Base-by-base conservation (phyloP, 257 asterid genomes). In the Capsicum rhomboideum region DNA sequence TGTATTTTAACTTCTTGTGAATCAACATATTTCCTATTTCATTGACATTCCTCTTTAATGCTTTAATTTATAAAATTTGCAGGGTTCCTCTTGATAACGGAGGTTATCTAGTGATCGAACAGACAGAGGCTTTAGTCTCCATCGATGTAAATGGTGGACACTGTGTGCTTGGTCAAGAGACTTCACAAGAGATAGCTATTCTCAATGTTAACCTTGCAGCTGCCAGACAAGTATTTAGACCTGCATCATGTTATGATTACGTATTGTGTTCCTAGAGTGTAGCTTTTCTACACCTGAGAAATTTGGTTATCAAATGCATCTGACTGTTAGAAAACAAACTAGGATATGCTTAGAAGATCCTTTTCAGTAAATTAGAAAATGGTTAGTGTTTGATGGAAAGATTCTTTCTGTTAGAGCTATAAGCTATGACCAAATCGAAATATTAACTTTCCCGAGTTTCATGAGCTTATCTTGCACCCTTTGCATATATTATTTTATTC, bases 81-180 rank as follows among this genome's bases (percentile, higher is more conserved):
- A 97, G 99, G 94, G 98, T 97, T 87, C 90, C 94, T 68, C 94
- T 97, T 84, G 93, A 86, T 87, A 95, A 97, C 80, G 99, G 99
- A 79, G 99, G 99, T 84, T 95, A 93, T 93, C 89, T 97, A 84
- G 98, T 97, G 85, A 97, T 97, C 85, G 99, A 97, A 89, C 99
- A 97, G 88, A 97, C 98, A 1, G 99, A 97, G 83, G 99, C 99
- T 59, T 82, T 97, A 82, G 97, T 97, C 79, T 97, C 99, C 77
- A 93, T 97, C 83, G 99, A 97, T 88, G 99, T 97, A 83, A 97
- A 97, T 88, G 98, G 99, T 64, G 99, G 98, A 21, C 98, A 92
- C 2, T 95, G 97, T 87, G 90, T 97, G 96, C 95, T 97, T 83
- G 97, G 99, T 84, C 92, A 97, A 90, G 97, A 98, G 82, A 93